A percentile compares a stretch with the other conserved stretches of the same genome.
phyloP scores from a whole-genome alignment of 2,329 filamentous ascomycete species.

The Ophiostoma tasmaniense region DNA sequence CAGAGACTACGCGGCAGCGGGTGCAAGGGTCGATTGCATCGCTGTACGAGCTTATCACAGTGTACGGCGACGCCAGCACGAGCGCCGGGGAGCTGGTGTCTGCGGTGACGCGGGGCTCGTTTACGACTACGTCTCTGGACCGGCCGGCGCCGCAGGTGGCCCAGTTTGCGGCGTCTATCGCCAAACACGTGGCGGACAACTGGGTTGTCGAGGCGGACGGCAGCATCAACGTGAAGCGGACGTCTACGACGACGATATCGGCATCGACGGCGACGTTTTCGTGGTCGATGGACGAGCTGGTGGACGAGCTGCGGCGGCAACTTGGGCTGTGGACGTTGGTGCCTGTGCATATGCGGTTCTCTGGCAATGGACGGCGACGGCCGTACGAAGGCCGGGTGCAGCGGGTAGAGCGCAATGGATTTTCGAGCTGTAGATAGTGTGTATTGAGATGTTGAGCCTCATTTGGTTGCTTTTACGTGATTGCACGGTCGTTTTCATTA shows the following conservation, averaged over 20 bases:
- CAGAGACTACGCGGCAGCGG: neutral
- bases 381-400: neutral
- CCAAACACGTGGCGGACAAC: slow-evolving; percentile 36
- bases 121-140: neutral
- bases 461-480: no score
- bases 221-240: slow-evolving; percentile 20
- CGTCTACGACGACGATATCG: slow-evolving; percentile 7
- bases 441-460: neutral
- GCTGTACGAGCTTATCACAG: neutral
- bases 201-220: slow-evolving; percentile 30
- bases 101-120: neutral
- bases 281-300: slow-evolving; percentile 28
- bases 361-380: neutral
- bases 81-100: neutral
- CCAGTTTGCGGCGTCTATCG: slow-evolving; percentile 36
- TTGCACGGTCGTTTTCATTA: no score
- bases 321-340: slow-evolving; percentile 28
- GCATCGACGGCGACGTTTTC: slow-evolving; percentile 19
- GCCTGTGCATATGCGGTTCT: slow-evolving; percentile 2
- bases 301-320: slow-evolving; percentile 27
- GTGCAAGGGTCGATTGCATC: neutral
- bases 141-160: slow-evolving; percentile 25
- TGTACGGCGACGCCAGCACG: neutral
- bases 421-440: no score
- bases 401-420: no score